phyloP scores from a whole-genome alignment of 2,329 filamentous ascomycete species.

The Huntiella moniliformis region DNA sequence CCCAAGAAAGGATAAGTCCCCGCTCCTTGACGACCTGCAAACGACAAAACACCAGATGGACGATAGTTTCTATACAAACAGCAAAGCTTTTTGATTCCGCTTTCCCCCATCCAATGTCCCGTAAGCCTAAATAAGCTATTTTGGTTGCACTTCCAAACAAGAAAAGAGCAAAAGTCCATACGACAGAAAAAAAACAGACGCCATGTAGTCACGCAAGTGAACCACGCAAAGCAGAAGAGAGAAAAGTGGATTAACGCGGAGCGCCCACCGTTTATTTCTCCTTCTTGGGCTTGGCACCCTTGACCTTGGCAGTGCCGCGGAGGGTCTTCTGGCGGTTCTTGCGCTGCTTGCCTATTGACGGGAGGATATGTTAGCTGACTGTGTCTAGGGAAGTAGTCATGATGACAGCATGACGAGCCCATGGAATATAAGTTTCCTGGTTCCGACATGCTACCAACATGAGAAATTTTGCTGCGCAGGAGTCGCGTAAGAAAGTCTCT shows the following conservation, averaged over 20 bases:
- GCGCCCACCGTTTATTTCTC: constrained; percentile 47
- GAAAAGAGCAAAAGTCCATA: not conserved
- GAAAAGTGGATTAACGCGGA: not conserved
- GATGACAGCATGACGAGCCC: not conserved
- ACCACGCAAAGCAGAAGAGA: constrained; percentile 6
- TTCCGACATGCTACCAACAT: not conserved
- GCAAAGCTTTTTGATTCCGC: not conserved
- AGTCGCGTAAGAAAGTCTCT: constrained; percentile 11
- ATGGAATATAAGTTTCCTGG: not conserved
- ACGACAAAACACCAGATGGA: not conserved
- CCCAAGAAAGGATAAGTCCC: not conserved
- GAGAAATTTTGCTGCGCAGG: not conserved
- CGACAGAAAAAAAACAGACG: not conserved
- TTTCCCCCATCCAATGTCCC: not conserved
- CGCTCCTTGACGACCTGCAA: no score
- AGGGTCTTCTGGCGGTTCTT: constrained; percentile 99
- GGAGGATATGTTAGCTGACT: constrained; percentile 2
- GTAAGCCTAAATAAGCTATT: not conserved
- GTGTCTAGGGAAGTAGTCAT: not conserved
- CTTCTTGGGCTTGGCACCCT: constrained; percentile 91
- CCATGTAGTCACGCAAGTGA: constrained; percentile 1
- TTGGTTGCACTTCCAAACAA: not conserved
- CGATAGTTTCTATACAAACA: not conserved
- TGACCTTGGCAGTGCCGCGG: constrained; percentile 93
- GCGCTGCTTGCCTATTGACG: constrained; percentile 82